Conservation (phyloP, 306 rosid species). For the Begonia masoniana region DNA sequence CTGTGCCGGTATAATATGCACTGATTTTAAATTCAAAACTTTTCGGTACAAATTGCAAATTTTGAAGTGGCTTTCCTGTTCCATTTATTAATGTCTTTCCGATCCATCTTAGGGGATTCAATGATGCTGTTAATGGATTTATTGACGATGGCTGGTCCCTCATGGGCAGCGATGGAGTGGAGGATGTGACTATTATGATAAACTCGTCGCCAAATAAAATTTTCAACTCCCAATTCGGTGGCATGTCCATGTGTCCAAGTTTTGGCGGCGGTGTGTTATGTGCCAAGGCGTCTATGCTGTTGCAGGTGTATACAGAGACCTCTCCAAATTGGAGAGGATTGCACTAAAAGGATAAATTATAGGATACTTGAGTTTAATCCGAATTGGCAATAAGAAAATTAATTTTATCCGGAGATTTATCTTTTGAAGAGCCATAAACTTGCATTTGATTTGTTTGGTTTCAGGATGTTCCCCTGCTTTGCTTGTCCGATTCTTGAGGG, state of each 20-base stretch:
- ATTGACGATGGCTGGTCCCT: slow-evolving; percentile 89
- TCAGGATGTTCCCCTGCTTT: slow-evolving; percentile 97
- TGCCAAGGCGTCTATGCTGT: slow-evolving; percentile 95
- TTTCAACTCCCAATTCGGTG: slow-evolving; percentile 47
- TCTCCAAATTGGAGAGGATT: too few relatives aligned
- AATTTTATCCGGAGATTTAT: not conserved
- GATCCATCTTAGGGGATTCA: slow-evolving; percentile 55
- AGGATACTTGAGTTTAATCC: not conserved
- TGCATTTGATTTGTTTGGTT: not conserved
- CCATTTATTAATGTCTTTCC: not conserved
- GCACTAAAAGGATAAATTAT: too few relatives aligned
- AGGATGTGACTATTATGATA: slow-evolving; percentile 77
- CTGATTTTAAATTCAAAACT: not conserved
- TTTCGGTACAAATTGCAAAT: too few relatives aligned
- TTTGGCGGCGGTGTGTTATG: slow-evolving; percentile 88
- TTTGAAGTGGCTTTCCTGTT: not conserved
- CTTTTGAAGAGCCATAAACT: not conserved
- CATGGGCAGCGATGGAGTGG: slow-evolving; percentile 71
- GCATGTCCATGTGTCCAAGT: slow-evolving; percentile 42
- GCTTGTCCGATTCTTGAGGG: slow-evolving; percentile 92
- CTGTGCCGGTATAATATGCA: slow-evolving; percentile 49
- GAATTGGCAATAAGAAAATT: not conserved
- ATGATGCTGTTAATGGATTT: slow-evolving; percentile 94
- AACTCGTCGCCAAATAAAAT: slow-evolving; percentile 63
- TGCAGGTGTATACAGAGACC: slow-evolving; percentile 39